phyloP scores from a whole-genome alignment of 2,329 filamentous ascomycete species.

The Fusarium staphyleae region DNA sequence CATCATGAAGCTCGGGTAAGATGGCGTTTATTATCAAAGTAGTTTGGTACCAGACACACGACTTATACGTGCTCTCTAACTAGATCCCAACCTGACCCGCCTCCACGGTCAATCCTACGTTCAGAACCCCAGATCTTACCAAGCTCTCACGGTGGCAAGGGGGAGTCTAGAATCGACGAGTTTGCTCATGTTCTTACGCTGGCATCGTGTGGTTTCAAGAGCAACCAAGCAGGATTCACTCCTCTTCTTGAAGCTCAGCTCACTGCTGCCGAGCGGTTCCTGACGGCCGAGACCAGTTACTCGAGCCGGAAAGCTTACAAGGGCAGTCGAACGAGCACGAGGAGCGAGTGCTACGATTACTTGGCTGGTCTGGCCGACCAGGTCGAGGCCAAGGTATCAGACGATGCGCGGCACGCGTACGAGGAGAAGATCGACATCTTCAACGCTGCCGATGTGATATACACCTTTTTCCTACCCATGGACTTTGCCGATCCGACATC shows the following conservation, averaged over 20 bases:
- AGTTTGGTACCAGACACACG: not conserved
- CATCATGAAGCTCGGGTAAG: constrained; percentile 35
- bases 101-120: constrained; percentile 24
- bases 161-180: constrained; percentile 2
- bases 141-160: constrained; percentile 5
- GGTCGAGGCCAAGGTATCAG: constrained; percentile 36
- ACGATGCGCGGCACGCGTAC: constrained; percentile 39
- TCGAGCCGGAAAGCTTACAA: constrained; percentile 42
- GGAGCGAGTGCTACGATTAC: constrained; percentile 35
- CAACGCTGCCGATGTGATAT: constrained; percentile 51
- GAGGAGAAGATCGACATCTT: constrained; percentile 50
- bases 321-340: constrained; percentile 32
- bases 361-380: constrained; percentile 33
- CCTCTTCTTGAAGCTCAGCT: constrained; percentile 39
- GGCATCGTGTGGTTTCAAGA: not conserved
- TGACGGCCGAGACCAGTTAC: constrained; percentile 38
- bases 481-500: constrained; percentile 48
- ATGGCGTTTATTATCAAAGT: not conserved
- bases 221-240: constrained; percentile 1
- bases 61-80: constrained; percentile 1
- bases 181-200: constrained; percentile 36
- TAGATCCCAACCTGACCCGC: constrained; percentile 21
- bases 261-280: constrained; percentile 39
- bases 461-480: constrained; percentile 52
- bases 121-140: constrained; percentile 16